A percentile compares a stretch with the other conserved stretches of the same genome.
phyloP scores from a whole-genome alignment of 2,329 filamentous ascomycete species.

The Alternaria sp. region DNA sequence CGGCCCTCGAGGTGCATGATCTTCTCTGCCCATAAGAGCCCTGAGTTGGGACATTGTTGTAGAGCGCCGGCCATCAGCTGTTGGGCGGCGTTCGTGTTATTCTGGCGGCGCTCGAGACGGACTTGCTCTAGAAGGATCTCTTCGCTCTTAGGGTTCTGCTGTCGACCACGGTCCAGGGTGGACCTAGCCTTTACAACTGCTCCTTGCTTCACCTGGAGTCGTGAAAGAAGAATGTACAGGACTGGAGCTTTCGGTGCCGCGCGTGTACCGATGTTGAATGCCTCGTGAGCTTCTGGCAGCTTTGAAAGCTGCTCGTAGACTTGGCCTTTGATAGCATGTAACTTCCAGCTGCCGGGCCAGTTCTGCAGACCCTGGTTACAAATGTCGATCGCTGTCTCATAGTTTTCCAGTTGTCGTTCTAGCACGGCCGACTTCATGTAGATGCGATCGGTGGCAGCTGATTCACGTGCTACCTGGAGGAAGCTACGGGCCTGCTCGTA shows the following conservation, averaged over 20 bases:
- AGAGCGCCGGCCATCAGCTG: constrained; percentile 92
- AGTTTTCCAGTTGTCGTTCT: constrained; percentile 83
- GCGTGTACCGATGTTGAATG: constrained; percentile 87
- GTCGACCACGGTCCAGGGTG: constrained; percentile 87
- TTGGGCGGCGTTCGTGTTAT: constrained; percentile 84
- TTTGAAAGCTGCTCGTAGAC: constrained; percentile 89
- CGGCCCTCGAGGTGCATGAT: constrained; percentile 94
- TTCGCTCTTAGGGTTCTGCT: constrained; percentile 84
- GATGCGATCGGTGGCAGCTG: constrained; percentile 93
- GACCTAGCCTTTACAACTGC: constrained; percentile 91
- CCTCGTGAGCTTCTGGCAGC: constrained; percentile 84
- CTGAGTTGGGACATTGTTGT: constrained; percentile 88
- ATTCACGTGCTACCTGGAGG: constrained; percentile 81
- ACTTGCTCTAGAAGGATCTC: constrained; percentile 95
- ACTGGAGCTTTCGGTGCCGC: constrained; percentile 84
- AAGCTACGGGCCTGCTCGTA: constrained; percentile 83
- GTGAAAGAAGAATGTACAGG: constrained; percentile 87
- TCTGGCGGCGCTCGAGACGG: constrained; percentile 86
- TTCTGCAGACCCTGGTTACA: constrained; percentile 85
- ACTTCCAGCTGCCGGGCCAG: constrained; percentile 85
- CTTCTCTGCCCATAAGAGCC: constrained; percentile 89
- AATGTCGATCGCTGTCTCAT: constrained; percentile 83
- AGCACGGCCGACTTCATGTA: constrained; percentile 97
- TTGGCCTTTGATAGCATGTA: constrained; percentile 99
- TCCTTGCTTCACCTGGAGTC: constrained; percentile 86